phyloP scores from a whole-genome alignment of 2,329 filamentous ascomycete species.

The Colletotrichum sp. region DNA sequence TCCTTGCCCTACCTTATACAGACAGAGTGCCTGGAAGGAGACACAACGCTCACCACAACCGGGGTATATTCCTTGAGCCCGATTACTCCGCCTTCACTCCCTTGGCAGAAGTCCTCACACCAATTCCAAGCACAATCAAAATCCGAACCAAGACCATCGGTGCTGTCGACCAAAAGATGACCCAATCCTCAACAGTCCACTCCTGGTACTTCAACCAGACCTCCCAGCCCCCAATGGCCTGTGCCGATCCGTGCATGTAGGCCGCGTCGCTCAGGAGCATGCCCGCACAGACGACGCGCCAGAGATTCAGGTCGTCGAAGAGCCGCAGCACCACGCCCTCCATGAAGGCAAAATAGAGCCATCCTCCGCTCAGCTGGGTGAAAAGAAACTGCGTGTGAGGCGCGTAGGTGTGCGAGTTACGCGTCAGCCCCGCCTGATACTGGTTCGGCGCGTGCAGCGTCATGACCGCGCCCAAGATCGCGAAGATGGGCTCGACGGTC shows the following conservation, averaged over 20 bases:
- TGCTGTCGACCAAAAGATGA: conserved; percentile 28
- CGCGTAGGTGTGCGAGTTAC: conserved; percentile 22
- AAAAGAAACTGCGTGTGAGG: conserved; percentile 31
- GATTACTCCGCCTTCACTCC: background rate
- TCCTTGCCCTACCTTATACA: background rate
- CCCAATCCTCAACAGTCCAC: conserved; percentile 35
- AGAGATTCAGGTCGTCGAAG: conserved; percentile 36
- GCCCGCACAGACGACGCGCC: conserved; percentile 37
- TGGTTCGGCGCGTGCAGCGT: conserved; percentile 29
- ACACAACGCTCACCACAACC: background rate
- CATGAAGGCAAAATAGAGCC: conserved; percentile 42
- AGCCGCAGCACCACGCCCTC: conserved; percentile 38
- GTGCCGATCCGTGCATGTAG: conserved; percentile 32
- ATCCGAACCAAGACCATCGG: conserved; percentile 32
- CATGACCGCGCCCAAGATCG: conserved; percentile 34
- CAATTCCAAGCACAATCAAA: conserved; percentile 32
- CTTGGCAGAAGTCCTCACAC: conserved; percentile 16
- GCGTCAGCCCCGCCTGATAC: conserved; percentile 35
- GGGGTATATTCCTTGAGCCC: background rate
- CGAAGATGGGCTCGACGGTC: conserved; percentile 39
- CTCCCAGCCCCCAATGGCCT: conserved; percentile 39
- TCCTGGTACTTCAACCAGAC: conserved; percentile 24
- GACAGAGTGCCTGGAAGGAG: background rate
- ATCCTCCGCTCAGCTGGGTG: conserved; percentile 33
- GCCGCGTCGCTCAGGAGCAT: conserved; percentile 40